These are phyloP conservation scores for Escallonia rubra DNA, from an alignment of 129 eudicot genomes.

Conservation along the genomic window DNA sequence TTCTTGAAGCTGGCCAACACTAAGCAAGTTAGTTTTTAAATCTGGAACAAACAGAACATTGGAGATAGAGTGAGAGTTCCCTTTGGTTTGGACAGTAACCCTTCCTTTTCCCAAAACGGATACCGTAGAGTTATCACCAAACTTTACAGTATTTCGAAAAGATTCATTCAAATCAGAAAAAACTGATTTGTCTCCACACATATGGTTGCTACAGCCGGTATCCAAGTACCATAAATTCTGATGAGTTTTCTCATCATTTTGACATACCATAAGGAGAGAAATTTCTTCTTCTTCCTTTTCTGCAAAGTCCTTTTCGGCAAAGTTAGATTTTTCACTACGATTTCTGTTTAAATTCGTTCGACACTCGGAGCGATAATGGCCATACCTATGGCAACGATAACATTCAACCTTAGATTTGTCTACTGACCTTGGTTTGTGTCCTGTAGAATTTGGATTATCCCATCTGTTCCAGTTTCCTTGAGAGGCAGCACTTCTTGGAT, in stretches of 20 bases:
- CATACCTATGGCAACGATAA: neutral
- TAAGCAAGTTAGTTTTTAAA: neutral
- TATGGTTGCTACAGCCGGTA: slow-evolving; percentile 12
- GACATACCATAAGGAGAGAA: neutral
- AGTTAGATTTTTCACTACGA: neutral
- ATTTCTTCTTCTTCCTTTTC: neutral
- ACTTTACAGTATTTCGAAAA: neutral
- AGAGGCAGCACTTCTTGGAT: neutral
- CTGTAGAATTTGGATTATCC: neutral
- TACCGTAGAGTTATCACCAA: slow-evolving; percentile 1
- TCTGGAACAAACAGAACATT: neutral
- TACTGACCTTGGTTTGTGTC: no score
- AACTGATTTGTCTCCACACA: slow-evolving; percentile 3
- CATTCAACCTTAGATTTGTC: no score
- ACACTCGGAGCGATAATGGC: neutral
- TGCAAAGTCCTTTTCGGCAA: neutral
- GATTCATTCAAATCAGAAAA: neutral
- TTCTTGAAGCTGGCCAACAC: slow-evolving; percentile 4
- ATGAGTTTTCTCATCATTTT: neutral
- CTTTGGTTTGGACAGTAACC: neutral
- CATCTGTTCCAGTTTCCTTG: neutral
- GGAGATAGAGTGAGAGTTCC: neutral
- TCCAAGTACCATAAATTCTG: neutral
- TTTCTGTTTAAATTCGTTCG: neutral
- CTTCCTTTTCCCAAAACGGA: slow-evolving; percentile 6